These are phyloP conservation scores for Torulaspora quercuum DNA, from an alignment of 805 yeast species.

Conservation along the genomic window DNA sequence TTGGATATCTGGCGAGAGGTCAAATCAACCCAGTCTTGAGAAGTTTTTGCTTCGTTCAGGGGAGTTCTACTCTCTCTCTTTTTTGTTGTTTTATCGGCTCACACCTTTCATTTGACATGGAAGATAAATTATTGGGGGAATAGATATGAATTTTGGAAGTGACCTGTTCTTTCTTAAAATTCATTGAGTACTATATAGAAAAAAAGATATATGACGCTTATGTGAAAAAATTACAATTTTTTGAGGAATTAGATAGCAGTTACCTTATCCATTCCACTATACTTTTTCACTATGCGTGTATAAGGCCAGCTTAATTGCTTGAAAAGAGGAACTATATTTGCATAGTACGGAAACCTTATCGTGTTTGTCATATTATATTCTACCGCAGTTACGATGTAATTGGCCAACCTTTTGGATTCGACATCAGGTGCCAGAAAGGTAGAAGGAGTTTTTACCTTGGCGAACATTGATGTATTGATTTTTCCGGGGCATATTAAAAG, in stretches of 20 bases:
- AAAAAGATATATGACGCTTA: conserved; percentile 3
- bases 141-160: too few relatives aligned
- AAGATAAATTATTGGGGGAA: too few relatives aligned
- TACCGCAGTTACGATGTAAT: conserved; percentile 51
- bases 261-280: conserved; percentile 61
- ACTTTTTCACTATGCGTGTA: conserved; percentile 37
- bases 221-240: neutral
- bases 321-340: conserved; percentile 66
- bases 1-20: conserved; percentile 31
- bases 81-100: too few relatives aligned
- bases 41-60: too few relatives aligned
- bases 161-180: too few relatives aligned
- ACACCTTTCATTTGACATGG: too few relatives aligned
- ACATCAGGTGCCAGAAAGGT: conserved; percentile 76
- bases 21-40: conserved; percentile 16
- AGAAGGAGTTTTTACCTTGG: conserved; percentile 70
- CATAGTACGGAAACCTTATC: conserved; percentile 72
- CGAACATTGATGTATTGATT: conserved; percentile 69
- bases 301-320: conserved; percentile 69
- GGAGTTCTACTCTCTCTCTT: too few relatives aligned
- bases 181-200: too few relatives aligned
- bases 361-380: conserved; percentile 63
- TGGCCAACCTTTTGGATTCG: conserved; percentile 64
- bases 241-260: conserved; percentile 15
- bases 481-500: conserved; percentile 87